phyloP scores from a whole-genome alignment of 352 stramenopile genomes.

The Globisporangium uncinulatum region DNA sequence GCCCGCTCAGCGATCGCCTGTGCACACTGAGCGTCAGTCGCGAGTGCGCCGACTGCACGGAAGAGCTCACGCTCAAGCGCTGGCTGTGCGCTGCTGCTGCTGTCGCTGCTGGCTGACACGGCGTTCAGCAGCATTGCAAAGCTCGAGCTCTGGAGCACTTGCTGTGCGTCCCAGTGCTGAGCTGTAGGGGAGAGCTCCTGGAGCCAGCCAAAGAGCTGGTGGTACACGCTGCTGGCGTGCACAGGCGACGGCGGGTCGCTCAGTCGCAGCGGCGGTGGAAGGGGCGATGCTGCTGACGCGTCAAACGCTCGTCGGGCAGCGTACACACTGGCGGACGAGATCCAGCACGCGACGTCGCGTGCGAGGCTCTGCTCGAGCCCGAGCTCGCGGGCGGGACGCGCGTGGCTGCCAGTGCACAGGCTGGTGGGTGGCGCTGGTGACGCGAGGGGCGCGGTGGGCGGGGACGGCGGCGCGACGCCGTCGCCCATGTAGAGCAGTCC shows the following conservation, averaged over 20 bases:
- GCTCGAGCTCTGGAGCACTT: constrained; percentile 48
- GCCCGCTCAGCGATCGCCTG: constrained; percentile 48
- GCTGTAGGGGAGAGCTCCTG: constrained; percentile 28
- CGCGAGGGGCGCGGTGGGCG: background rate
- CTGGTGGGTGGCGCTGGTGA: background rate
- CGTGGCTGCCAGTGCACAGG: background rate
- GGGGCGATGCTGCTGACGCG: constrained; percentile 18
- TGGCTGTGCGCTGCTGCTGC: background rate
- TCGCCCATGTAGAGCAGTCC: constrained; percentile 47
- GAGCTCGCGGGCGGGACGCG: constrained; percentile 46
- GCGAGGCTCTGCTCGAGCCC: constrained; percentile 65
- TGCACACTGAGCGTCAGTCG: constrained; percentile 47
- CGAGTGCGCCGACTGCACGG: constrained; percentile 38
- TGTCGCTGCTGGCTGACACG: constrained; percentile 26
- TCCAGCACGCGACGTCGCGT: constrained; percentile 59
- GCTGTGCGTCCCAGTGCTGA: constrained; percentile 31
- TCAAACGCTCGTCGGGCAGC: constrained; percentile 51
- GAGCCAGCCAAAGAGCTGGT: constrained; percentile 40
- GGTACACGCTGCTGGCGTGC: constrained; percentile 22
- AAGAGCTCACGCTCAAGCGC: constrained; percentile 43
- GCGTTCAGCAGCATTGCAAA: constrained; percentile 63
- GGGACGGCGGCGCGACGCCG: constrained; percentile 10
- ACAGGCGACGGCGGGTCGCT: background rate
- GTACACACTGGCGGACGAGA: constrained; percentile 55
- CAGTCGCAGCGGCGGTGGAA: background rate